These are phyloP conservation scores for Kregervanrija delftensis DNA, from an alignment of 805 yeast genomes.

Conservation along the genomic window DNA sequence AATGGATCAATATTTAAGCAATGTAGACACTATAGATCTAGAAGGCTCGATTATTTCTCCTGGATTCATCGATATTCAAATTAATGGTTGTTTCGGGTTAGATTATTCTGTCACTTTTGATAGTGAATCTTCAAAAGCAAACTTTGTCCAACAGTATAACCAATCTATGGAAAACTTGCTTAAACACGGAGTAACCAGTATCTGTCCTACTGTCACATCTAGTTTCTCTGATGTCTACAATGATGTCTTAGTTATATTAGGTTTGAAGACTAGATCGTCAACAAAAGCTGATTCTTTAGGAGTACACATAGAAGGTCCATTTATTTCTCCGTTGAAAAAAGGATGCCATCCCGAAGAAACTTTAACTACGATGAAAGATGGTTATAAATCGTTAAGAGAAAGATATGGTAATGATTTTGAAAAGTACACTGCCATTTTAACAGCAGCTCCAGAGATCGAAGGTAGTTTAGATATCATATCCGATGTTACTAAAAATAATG, in stretches of 20 bases:
- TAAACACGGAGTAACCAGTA: conserved; percentile 46
- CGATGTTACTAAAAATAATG: conserved; percentile 19
- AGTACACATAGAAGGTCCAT: conserved; percentile 58
- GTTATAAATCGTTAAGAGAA: conserved; percentile 2
- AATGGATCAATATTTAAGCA: conserved; percentile 1
- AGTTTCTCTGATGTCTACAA: conserved; percentile 42
- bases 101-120: conserved; percentile 32
- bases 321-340: conserved; percentile 39
- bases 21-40: conserved; percentile 32
- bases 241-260: conserved; percentile 39
- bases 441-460: conserved; percentile 46
- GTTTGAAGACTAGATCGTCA: conserved; percentile 24
- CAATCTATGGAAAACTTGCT: conserved; percentile 41
- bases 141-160: conserved; percentile 31
- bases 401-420: conserved; percentile 7
- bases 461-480: conserved; percentile 39
- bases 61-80: conserved; percentile 51
- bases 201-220: conserved; percentile 53
- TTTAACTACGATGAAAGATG: conserved; percentile 1
- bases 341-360: conserved; percentile 35
- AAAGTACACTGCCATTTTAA: conserved; percentile 27
- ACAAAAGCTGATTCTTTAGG: conserved; percentile 41
- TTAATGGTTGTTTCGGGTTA: conserved; percentile 51
- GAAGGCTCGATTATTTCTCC: conserved; percentile 44
- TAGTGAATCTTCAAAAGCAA: conserved; percentile 26